These are phyloP conservation scores for Bremia lactucae DNA, from an alignment of 352 stramenopile species.

Conservation along the genomic window DNA sequence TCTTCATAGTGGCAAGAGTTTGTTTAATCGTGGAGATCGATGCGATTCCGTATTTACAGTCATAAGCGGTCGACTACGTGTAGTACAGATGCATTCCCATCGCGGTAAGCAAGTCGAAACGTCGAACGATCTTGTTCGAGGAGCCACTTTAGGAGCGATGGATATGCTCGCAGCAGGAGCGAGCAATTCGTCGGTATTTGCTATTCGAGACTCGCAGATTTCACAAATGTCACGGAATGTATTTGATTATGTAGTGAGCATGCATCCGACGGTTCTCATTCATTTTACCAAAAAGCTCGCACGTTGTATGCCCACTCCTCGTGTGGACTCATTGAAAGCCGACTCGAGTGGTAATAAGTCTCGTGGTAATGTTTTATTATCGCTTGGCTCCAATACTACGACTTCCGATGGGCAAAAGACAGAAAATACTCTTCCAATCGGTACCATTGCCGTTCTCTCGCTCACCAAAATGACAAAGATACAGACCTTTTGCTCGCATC, in stretches of 20 bases:
- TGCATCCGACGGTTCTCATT: constrained; percentile 51
- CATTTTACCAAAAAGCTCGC: constrained; percentile 76
- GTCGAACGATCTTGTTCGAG: constrained; percentile 68
- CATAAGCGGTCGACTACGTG: constrained; percentile 66
- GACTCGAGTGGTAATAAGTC: constrained; percentile 28
- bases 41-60: constrained; percentile 77
- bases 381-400: constrained; percentile 28
- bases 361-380: constrained; percentile 42
- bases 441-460: constrained; percentile 68
- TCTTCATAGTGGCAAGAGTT: constrained; percentile 65
- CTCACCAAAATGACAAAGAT: constrained; percentile 69
- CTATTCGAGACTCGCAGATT: constrained; percentile 78
- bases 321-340: constrained; percentile 20
- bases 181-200: constrained; percentile 77
- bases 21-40: constrained; percentile 67
- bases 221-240: constrained; percentile 81
- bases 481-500: constrained; percentile 58
- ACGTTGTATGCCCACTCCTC: constrained; percentile 40
- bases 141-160: constrained; percentile 65
- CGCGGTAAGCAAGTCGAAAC: constrained; percentile 59
- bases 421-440: constrained; percentile 32
- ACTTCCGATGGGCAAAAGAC: constrained; percentile 13
- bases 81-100: constrained; percentile 53
- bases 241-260: constrained; percentile 76
- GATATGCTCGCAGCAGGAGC: constrained; percentile 69